These are phyloP conservation scores for Protomyces macrosporus DNA, from an alignment of 1,139 yeast species.

Conservation along the genomic window DNA sequence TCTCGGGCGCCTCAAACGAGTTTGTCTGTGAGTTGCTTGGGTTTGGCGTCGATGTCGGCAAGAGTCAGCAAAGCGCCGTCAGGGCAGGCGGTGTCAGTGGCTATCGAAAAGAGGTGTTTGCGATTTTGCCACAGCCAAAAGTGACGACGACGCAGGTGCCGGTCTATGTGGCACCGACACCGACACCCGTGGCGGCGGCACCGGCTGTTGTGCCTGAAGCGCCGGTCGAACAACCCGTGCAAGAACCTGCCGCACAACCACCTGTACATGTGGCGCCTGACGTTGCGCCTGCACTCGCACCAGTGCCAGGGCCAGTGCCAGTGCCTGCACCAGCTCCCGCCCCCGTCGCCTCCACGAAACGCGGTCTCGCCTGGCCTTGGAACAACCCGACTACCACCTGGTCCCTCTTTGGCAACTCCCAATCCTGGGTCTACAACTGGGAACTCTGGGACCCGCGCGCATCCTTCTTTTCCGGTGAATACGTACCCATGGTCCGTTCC, in stretches of 20 bases:
- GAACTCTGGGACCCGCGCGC: conserved; percentile 20
- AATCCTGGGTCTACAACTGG: conserved; percentile 27
- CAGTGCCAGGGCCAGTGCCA: background rate
- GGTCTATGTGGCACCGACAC: background rate
- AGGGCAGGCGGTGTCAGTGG: background rate
- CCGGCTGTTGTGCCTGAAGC: background rate
- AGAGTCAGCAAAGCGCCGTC: background rate
- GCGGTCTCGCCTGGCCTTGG: conserved; percentile 26
- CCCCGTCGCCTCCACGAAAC: conserved; percentile 6
- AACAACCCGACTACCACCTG: conserved; percentile 4
- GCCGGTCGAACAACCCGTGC: background rate
- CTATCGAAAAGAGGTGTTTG: background rate
- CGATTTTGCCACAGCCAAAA: background rate
- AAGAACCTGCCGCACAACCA: background rate
- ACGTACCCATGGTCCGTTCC: conserved; percentile 13
- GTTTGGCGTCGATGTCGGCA: background rate
- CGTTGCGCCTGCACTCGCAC: too few relatives aligned
- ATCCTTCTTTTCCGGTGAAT: conserved; percentile 8
- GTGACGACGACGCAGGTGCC: background rate
- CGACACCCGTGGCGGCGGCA: background rate
- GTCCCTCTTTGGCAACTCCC: conserved; percentile 9
- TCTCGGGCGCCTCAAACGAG: background rate
- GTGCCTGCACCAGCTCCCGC: background rate
- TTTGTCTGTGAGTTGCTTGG: background rate
- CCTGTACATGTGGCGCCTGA: background rate